Percentiles rank a stretch among this genome's conserved stretches.
phyloP scores from a whole-genome alignment of 371 early-diverging fungal species.

The Nematocida sp. region DNA sequence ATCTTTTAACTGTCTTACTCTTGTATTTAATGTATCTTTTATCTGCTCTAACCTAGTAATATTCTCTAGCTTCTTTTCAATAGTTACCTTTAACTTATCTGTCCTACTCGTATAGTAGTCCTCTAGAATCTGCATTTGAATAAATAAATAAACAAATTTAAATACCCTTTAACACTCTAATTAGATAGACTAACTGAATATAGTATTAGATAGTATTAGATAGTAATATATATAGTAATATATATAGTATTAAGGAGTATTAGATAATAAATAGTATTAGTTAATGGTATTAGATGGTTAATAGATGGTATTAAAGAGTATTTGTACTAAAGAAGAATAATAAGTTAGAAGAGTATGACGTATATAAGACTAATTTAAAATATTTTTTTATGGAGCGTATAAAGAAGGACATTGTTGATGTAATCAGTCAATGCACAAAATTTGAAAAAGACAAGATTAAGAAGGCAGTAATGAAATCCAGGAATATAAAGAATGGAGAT shows the following conservation, averaged over 20 bases:
- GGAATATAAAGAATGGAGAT: slow-evolving; percentile 23
- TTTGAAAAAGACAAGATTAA: slow-evolving; percentile 18
- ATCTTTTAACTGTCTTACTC: slow-evolving; percentile 86
- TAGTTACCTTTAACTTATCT: slow-evolving; percentile 54
- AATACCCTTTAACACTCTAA: not conserved
- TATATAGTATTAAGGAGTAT: not conserved
- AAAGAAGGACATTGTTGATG: slow-evolving; percentile 1
- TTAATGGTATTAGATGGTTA: not conserved
- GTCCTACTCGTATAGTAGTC: slow-evolving; percentile 59
- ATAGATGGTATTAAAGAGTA: not conserved
- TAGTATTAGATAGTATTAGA: not conserved
- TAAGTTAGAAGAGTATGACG: not conserved
- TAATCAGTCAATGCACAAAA: not conserved
- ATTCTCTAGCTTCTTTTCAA: slow-evolving; percentile 68
- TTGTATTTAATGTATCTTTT: slow-evolving; percentile 82
- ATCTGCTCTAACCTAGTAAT: slow-evolving; percentile 92
- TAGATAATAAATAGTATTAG: not conserved
- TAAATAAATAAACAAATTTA: not conserved
- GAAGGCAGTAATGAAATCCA: slow-evolving; percentile 20
- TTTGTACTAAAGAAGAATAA: not conserved
- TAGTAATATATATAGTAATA: not conserved
- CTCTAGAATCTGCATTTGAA: slow-evolving; percentile 44
- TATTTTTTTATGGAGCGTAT: slow-evolving; percentile 31
- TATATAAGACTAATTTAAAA: not conserved
- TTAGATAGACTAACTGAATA: not conserved